A percentile compares a stretch with the other conserved stretches of the same genome.
phyloP scores from a whole-genome alignment of 768 basidiomycete genomes.

The Pulveroboletus sp. region DNA sequence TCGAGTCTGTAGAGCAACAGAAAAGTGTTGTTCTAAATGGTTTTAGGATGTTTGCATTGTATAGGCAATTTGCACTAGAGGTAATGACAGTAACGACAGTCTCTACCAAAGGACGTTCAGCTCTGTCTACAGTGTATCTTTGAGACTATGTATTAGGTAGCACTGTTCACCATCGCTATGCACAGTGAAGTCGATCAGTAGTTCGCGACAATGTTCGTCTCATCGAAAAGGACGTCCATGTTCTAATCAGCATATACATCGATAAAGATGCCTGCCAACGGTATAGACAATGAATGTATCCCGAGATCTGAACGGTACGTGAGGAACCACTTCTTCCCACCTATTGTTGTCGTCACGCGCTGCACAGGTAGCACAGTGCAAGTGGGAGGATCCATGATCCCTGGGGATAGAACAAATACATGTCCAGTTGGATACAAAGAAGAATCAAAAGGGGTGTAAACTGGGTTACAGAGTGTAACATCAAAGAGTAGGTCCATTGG shows the following conservation, averaged over 20 bases:
- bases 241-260: background rate
- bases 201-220: background rate
- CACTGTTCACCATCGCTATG: background rate
- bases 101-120: too few species aligned
- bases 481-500: background rate
- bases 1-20: too few species aligned
- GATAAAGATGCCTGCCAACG: conserved; percentile 1
- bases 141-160: too few species aligned
- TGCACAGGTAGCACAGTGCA: background rate
- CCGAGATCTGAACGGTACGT: conserved; percentile 8
- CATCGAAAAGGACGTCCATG: background rate
- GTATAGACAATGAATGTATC: conserved; percentile 12
- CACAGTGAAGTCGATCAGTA: background rate
- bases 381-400: conserved; percentile 1
- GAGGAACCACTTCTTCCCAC: background rate
- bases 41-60: too few species aligned
- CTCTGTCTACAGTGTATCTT: too few species aligned
- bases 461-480: conserved; percentile 7
- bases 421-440: conserved; percentile 17
- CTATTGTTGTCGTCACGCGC: background rate
- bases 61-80: too few species aligned
- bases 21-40: too few species aligned
- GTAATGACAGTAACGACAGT: too few species aligned
- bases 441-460: background rate
- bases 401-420: conserved; percentile 13